Conservation (phyloP, 768 basidiomycete species). For the Leccinum subgranulosum region DNA sequence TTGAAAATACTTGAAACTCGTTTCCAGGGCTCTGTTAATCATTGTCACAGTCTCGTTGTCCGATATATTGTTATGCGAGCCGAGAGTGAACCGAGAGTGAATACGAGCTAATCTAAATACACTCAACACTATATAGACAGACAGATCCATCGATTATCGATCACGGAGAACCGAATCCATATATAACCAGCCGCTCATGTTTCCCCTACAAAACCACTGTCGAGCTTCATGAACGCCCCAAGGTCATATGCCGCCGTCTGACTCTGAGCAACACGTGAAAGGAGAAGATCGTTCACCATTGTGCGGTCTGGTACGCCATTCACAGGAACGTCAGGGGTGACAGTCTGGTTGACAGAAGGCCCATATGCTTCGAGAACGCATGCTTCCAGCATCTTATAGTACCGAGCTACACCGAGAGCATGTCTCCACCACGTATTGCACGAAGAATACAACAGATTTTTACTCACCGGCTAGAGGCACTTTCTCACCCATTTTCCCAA, state of each 20-base stretch:
- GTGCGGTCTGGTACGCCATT: conserved; percentile 7
- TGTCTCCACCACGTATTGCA: neutral
- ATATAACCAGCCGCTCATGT: neutral
- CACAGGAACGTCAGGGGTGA: neutral
- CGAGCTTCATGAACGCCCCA: conserved; percentile 10
- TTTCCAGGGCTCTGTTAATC: conserved; percentile 2
- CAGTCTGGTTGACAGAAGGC: neutral
- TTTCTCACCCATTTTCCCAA: conserved; percentile 61
- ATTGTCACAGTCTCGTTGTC: neutral
- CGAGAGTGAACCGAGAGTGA: neutral
- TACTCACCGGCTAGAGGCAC: conserved; percentile 58
- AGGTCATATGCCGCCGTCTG: conserved; percentile 7
- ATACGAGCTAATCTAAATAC: neutral
- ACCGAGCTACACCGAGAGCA: conserved; percentile 13
- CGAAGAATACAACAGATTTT: neutral
- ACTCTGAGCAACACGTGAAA: conserved; percentile 8
- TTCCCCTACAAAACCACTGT: conserved; percentile 1
- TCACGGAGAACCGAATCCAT: neutral
- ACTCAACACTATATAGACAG: neutral
- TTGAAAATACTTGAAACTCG: conserved; percentile 8
- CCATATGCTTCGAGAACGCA: conserved; percentile 12
- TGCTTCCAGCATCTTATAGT: conserved; percentile 22
- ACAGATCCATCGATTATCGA: neutral
- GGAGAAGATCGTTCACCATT: conserved; percentile 7
- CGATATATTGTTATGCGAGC: neutral